Evolutionary conservation across 257 asterid genomes (phyloP), one percentile per base, ranked within the genome.

Genomic region (Voacanga thouarsii): DNA sequence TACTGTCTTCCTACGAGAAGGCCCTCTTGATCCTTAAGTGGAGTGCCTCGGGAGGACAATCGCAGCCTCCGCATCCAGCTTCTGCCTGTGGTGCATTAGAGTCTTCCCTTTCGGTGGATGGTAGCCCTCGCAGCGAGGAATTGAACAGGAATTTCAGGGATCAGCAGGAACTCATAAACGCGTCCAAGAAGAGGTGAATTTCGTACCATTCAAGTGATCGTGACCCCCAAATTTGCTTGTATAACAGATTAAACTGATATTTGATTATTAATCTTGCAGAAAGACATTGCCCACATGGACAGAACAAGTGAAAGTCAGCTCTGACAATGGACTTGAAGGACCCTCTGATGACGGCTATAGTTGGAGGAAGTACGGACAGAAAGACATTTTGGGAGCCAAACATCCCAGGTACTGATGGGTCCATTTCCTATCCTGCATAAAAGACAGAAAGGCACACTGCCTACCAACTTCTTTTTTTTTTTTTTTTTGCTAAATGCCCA

Each of bases 331-430:
- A 76, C 85, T 81, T 41, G 94, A 95, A 88, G 98, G 96, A 50
- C 98, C 97, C 24, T 75, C 85, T 67, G 96, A 88, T 56, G 97
- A 93, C 65, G 93, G 97, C 53, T 88, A 78, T 76, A 91, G 93
- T 80, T 95, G 99, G 99, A 90, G 98, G 74, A 93, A 93, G 78
- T 95, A 94, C 64, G 92, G 92, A 9, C 92, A 88, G 77, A 88
- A 88, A 68, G 90, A 88, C 82, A 88, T 88, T 75, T 77, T 88
- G 76, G 90, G 92, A 77, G 90, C 92, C 28, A 88, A 82, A 74
- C 78, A 84, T 78, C 89, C 91, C 43, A 86, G 89, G 89, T 84
- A 57, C 61, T 3, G 45, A 74, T 19, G 55, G 71, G 56, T 69
- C 77, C 60, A 41, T 77, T 72, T 51, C 73, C 57, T 67, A 24